Evolutionary conservation across 2,329 filamentous ascomycete genomes (phyloP).

Genomic region (Chrysoporthe austroafricana): DNA sequence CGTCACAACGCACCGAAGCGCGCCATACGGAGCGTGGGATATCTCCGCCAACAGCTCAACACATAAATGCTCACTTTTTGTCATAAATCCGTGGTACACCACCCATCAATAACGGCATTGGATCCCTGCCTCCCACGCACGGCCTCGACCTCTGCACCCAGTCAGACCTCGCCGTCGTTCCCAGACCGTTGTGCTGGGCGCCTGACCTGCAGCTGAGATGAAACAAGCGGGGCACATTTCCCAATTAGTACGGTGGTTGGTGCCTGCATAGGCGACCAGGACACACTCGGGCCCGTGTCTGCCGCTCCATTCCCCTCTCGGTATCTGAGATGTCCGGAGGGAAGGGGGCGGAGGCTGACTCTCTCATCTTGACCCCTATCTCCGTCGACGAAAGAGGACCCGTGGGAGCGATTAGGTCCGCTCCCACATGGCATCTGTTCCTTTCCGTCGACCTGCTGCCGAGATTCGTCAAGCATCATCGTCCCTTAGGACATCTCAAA

Average conservation of each 20-base stretch:
- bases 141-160: constrained; percentile 7
- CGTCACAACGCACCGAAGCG: not conserved
- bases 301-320: not conserved
- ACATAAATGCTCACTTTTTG: not conserved
- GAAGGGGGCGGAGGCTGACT: not conserved
- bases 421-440: constrained; percentile 23
- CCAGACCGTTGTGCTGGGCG: constrained; percentile 25
- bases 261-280: not conserved
- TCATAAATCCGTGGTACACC: not conserved
- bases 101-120: not conserved
- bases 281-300: not conserved
- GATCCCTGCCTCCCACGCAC: constrained; percentile 15
- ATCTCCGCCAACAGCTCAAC: not conserved
- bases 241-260: constrained; percentile 12
- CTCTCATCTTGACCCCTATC: constrained; percentile 11
- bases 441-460: constrained; percentile 18
- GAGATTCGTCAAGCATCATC: not conserved
- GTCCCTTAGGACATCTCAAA: not conserved
- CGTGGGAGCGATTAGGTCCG: constrained; percentile 26
- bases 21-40: not conserved
- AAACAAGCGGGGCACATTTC: constrained; percentile 24
- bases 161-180: not conserved
- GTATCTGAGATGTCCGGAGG: too few relatives aligned
- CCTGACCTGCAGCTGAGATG: constrained; percentile 27
- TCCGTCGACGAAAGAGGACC: constrained; percentile 1